A percentile compares a stretch with the other conserved stretches of the same genome.
Conservation (phyloP, 306 rosid genomes). For the Cucurbita argyrosperma region DNA sequence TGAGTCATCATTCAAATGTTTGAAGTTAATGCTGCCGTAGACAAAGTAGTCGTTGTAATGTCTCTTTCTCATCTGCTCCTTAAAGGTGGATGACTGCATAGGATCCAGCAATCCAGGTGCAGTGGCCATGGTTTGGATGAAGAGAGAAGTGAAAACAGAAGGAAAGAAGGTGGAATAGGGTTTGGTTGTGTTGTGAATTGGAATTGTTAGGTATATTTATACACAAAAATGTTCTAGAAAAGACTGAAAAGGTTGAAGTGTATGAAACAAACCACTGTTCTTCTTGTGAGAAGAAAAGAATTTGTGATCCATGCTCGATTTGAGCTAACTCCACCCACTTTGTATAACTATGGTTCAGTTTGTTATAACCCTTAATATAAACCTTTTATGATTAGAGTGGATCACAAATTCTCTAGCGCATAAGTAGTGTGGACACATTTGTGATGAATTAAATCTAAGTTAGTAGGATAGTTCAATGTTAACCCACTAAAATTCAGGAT, state of each 20-base stretch:
- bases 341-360: no score
- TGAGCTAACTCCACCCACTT: neutral
- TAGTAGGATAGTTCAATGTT: no score
- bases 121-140: neutral
- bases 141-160: neutral
- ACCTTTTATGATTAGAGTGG: no score
- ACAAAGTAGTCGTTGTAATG: neutral
- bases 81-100: neutral
- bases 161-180: neutral
- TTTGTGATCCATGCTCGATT: neutral
- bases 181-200: neutral
- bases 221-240: neutral
- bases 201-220: neutral
- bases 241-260: neutral
- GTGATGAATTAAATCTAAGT: no score
- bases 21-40: neutral
- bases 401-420: no score
- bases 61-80: neutral
- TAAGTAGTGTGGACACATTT: no score
- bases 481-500: no score
- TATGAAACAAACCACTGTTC: neutral
- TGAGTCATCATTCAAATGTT: neutral
- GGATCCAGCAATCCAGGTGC: neutral
- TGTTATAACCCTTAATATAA: no score
- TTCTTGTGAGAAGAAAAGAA: conserved; percentile 3